Percentiles rank a stretch among this genome's conserved stretches.
Evolutionary conservation across 352 stramenopile genomes (phyloP).

Genomic region (Phytopythium delawarense): DNA sequence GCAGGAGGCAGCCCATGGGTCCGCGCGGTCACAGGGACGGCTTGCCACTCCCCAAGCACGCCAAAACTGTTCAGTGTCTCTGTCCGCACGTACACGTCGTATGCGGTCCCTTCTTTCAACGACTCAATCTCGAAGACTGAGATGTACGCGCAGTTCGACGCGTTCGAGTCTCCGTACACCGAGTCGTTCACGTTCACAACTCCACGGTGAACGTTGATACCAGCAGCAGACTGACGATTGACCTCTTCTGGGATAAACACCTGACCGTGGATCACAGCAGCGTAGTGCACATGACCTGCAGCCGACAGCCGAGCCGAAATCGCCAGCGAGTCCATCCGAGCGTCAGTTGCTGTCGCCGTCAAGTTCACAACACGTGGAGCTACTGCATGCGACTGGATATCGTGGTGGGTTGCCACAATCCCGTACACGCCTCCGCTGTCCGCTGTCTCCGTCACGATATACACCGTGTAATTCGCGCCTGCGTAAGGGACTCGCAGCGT

Average conservation of each 20-base stretch:
- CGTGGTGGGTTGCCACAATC: constrained; percentile 51
- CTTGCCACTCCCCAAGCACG: constrained; percentile 60
- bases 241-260: constrained; percentile 10
- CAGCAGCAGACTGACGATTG: not conserved
- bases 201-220: not conserved
- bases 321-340: constrained; percentile 60
- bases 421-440: constrained; percentile 69
- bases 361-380: constrained; percentile 34
- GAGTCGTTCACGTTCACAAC: constrained; percentile 14
- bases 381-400: constrained; percentile 46
- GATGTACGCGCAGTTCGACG: constrained; percentile 3
- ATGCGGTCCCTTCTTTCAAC: constrained; percentile 50
- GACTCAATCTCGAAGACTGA: constrained; percentile 41
- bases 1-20: constrained; percentile 65
- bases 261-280: constrained; percentile 34
- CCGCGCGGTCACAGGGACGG: constrained; percentile 37
- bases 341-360: constrained; percentile 43
- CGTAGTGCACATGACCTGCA: constrained; percentile 60
- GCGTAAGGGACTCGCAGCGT: constrained; percentile 47
- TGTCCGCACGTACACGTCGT: constrained; percentile 68
- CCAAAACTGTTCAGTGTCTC: constrained; percentile 74
- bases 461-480: constrained; percentile 63
- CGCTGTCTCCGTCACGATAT: constrained; percentile 68
- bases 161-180: not conserved
- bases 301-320: constrained; percentile 44